Conservation (phyloP, 2,329 filamentous ascomycete genomes). For the Rhynchosporium graminicola region DNA sequence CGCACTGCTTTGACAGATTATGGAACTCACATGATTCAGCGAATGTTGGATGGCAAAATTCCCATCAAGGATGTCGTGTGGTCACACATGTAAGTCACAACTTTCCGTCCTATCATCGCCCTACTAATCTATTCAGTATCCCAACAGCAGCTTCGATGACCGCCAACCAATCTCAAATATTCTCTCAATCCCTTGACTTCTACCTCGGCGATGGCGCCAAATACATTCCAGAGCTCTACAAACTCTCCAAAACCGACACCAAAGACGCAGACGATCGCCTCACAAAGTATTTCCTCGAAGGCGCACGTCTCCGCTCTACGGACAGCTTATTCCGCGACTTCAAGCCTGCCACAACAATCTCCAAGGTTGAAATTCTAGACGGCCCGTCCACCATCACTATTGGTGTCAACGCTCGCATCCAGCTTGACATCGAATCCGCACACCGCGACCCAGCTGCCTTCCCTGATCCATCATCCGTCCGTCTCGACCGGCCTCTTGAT, state of each 20-base stretch:
- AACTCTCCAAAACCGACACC: constrained; percentile 56
- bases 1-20: constrained; percentile 61
- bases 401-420: constrained; percentile 61
- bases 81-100: constrained; percentile 34
- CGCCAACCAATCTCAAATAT: constrained; percentile 70
- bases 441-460: constrained; percentile 60
- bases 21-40: constrained; percentile 65
- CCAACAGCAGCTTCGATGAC: constrained; percentile 68
- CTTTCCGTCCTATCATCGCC: not conserved
- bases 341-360: constrained; percentile 41
- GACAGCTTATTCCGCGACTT: constrained; percentile 57
- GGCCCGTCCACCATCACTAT: constrained; percentile 50
- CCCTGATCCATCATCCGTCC: constrained; percentile 60
- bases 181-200: constrained; percentile 72
- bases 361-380: constrained; percentile 51
- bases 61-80: constrained; percentile 63
- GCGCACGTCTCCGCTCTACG: constrained; percentile 65
- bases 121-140: constrained; percentile 28
- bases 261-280: constrained; percentile 62
- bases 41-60: constrained; percentile 63
- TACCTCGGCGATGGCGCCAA: constrained; percentile 61
- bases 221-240: constrained; percentile 62
- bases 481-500: constrained; percentile 63
- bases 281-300: constrained; percentile 68
- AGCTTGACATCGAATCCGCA: constrained; percentile 60